A percentile compares a stretch with the other conserved stretches of the same genome.
Conservation (phyloP, 2,329 filamentous ascomycete species). For the Nemania serpens region DNA sequence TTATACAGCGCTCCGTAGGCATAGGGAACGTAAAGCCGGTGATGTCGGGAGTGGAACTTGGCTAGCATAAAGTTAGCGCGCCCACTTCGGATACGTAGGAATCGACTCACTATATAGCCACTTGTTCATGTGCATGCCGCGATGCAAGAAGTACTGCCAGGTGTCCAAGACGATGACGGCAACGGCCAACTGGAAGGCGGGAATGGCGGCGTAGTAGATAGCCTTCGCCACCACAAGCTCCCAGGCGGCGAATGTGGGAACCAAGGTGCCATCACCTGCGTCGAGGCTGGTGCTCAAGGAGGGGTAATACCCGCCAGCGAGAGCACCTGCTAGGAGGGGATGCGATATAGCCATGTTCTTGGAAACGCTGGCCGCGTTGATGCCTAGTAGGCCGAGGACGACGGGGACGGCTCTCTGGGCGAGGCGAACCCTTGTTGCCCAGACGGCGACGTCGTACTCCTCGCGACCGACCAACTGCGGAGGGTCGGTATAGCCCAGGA, state of each 20-base stretch:
- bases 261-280: constrained; percentile 54
- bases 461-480: constrained; percentile 76
- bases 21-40: constrained; percentile 96
- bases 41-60: constrained; percentile 91
- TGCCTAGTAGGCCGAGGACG: constrained; percentile 70
- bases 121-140: constrained; percentile 95
- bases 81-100: constrained; percentile 57
- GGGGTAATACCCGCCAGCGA: constrained; percentile 83
- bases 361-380: constrained; percentile 77
- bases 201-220: constrained; percentile 80
- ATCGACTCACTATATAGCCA: constrained; percentile 88
- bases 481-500: constrained; percentile 73
- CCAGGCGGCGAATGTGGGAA: constrained; percentile 81
- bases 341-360: constrained; percentile 74
- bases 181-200: constrained; percentile 74
- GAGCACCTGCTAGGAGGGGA: constrained; percentile 73
- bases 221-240: constrained; percentile 74
- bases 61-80: constrained; percentile 53
- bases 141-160: constrained; percentile 98
- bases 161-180: constrained; percentile 84
- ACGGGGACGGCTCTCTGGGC: constrained; percentile 78
- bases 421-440: constrained; percentile 81
- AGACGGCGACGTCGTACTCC: constrained; percentile 85
- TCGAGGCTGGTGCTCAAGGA: constrained; percentile 65
- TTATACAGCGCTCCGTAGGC: constrained; percentile 97